Conservation (phyloP, 2,329 filamentous ascomycete genomes). For the Monosporascus sp. region DNA sequence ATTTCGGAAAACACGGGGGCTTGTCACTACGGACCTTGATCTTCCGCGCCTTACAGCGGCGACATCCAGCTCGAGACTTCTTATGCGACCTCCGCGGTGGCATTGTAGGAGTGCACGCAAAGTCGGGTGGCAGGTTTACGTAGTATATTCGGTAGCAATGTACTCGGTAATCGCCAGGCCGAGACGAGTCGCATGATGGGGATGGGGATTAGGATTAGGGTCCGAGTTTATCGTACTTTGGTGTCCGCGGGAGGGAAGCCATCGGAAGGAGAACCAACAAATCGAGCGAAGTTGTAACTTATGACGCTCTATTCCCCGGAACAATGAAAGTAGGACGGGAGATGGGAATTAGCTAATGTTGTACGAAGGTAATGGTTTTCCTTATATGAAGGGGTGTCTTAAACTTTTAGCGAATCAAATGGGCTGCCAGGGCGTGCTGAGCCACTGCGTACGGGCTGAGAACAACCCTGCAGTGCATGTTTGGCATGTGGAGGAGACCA, state of each 20-base stretch:
- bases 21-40: conserved; percentile 51
- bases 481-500: no score
- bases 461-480: no score
- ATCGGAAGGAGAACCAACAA: not conserved
- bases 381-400: no score
- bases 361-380: no score
- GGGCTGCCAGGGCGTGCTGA: no score
- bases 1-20: no score
- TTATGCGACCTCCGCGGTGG: conserved; percentile 63
- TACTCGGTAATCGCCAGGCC: not conserved
- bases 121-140: not conserved
- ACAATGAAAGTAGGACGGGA: no score
- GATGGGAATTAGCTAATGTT: no score
- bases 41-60: conserved; percentile 61
- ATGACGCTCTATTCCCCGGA: no score
- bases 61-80: conserved; percentile 63
- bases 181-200: not conserved
- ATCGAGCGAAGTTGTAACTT: not conserved
- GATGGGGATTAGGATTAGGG: not conserved
- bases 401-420: no score
- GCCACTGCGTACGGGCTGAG: no score
- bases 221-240: not conserved
- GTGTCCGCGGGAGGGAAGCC: not conserved
- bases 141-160: not conserved
- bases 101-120: conserved; percentile 35